phyloP scores from a whole-genome alignment of 2,329 filamentous ascomycete species.

The Hymenoscyphus infarciens region DNA sequence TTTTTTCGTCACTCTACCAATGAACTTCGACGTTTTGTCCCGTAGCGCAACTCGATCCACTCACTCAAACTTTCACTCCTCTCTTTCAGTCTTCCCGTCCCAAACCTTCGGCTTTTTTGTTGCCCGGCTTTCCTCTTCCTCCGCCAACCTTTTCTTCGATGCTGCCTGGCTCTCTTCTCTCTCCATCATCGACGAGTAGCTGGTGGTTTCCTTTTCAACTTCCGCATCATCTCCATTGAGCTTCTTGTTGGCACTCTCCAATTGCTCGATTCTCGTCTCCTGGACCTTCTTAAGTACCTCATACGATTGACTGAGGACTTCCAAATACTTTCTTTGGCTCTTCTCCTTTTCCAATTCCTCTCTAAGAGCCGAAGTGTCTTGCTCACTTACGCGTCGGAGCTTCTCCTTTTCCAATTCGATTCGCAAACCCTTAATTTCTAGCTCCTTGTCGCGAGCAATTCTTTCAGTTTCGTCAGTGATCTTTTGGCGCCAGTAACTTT shows the following conservation, averaged over 20 bases:
- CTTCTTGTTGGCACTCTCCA: background rate
- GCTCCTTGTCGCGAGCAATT: background rate
- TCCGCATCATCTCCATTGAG: background rate
- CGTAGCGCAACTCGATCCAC: background rate
- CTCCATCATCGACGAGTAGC: slow-evolving; percentile 1
- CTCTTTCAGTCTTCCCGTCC: background rate
- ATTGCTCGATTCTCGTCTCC: background rate
- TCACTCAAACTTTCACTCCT: background rate
- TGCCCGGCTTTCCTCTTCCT: background rate
- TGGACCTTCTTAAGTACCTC: slow-evolving; percentile 4
- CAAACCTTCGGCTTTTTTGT: background rate
- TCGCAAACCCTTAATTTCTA: background rate
- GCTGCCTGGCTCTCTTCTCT: background rate
- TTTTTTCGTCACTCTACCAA: background rate
- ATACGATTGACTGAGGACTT: slow-evolving; percentile 4
- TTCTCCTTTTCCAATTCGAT: slow-evolving; percentile 1
- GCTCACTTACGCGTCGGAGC: background rate
- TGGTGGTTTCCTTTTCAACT: background rate
- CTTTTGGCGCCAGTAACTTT: slow-evolving; percentile 1
- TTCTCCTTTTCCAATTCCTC: background rate
- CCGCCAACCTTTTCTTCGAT: background rate
- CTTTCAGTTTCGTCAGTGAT: background rate
- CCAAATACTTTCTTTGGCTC: slow-evolving; percentile 3
- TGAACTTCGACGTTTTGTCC: background rate
- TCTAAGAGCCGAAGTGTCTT: background rate